A percentile compares a stretch with the other conserved stretches of the same genome.
Conservation (phyloP, 768 basidiomycete species). For the Trametes villosa region DNA sequence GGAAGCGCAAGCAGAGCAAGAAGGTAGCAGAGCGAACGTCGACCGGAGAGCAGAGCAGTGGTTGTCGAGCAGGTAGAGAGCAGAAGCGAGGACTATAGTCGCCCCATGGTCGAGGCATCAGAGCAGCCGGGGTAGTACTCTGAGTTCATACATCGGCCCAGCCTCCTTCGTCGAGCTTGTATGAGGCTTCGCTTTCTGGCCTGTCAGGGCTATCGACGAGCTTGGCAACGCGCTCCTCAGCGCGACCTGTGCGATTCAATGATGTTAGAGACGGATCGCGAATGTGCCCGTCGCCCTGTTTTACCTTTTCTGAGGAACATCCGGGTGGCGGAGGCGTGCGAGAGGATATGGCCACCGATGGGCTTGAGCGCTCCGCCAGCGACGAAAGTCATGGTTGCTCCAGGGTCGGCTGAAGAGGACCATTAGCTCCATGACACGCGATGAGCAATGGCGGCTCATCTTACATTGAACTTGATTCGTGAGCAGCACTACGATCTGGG, state of each 20-base stretch:
- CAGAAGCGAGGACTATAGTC: not conserved
- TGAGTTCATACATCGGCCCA: conserved; percentile 76
- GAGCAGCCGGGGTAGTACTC: conserved; percentile 26
- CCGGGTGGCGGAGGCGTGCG: conserved; percentile 85
- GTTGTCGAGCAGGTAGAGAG: not conserved
- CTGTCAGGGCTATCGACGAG: conserved; percentile 88
- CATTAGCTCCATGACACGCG: not conserved
- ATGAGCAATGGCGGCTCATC: conserved; percentile 20
- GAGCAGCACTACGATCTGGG: conserved; percentile 79
- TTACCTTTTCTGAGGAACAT: conserved; percentile 87
- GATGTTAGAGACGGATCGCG: not conserved
- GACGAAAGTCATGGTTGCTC: conserved; percentile 94
- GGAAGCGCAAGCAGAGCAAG: too few species aligned
- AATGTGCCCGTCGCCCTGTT: too few species aligned
- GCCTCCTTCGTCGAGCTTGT: conserved; percentile 89
- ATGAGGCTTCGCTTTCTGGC: conserved; percentile 90
- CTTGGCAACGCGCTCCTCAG: conserved; percentile 90
- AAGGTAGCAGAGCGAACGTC: too few species aligned
- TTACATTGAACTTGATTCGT: conserved; percentile 93
- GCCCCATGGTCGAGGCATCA: too few species aligned
- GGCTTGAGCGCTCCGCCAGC: conserved; percentile 93
- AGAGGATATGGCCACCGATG: conserved; percentile 87
- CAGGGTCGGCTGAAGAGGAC: conserved; percentile 75
- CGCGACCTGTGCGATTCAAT: conserved; percentile 70
- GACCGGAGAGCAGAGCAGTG: too few species aligned